Conservation (phyloP, 2,329 filamentous ascomycete species). For the Ceratocystis alfenasii region DNA sequence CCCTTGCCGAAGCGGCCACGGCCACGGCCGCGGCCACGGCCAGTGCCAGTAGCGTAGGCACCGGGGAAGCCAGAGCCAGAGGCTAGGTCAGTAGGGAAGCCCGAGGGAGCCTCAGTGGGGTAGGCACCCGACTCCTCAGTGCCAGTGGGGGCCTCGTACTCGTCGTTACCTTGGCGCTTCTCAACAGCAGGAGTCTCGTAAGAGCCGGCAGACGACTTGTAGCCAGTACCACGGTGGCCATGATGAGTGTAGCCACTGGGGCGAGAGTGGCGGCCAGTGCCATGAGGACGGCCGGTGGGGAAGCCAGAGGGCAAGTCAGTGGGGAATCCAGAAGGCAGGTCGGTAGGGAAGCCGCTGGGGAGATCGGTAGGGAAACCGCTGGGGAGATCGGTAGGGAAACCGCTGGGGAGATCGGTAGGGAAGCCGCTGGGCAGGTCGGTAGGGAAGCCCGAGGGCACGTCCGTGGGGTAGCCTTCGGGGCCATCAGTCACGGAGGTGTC, state of each 20-base stretch:
- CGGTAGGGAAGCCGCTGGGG: neutral
- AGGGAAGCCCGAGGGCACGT: slow-evolving; percentile 7
- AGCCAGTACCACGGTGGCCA: neutral
- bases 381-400: neutral
- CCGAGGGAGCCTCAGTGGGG: slow-evolving; percentile 1
- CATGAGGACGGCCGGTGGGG: neutral
- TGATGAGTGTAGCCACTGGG: slow-evolving; percentile 10
- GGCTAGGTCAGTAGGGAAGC: neutral
- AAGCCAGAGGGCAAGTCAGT: neutral
- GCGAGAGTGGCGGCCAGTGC: slow-evolving; percentile 1
- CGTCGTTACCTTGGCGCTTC: too few relatives aligned
- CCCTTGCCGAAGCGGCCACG: neutral
- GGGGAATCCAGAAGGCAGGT: neutral
- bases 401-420: neutral
- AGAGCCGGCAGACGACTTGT: too few relatives aligned
- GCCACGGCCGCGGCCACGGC: too few relatives aligned
- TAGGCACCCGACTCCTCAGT: neutral
- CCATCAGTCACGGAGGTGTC: neutral
- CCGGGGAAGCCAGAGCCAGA: neutral
- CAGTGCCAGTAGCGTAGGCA: too few relatives aligned
- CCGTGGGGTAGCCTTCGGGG: neutral
- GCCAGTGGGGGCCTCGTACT: neutral
- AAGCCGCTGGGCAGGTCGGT: slow-evolving; percentile 9
- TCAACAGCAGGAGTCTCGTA: too few relatives aligned
- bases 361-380: neutral